Base-by-base conservation (phyloP, 345 rosid genomes). In the Bruguiera sexangula region DNA sequence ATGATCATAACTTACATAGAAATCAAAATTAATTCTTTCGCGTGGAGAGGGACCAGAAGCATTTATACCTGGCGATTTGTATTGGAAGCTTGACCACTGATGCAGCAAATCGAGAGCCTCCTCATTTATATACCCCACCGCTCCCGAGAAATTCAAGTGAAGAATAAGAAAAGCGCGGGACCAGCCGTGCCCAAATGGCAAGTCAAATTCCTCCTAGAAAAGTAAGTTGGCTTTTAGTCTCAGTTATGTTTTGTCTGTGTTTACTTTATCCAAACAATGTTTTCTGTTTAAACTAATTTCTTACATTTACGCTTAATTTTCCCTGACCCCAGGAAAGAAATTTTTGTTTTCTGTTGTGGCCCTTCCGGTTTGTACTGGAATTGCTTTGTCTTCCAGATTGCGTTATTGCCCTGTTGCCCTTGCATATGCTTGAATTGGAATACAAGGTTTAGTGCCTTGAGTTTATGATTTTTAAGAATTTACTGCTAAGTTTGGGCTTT, bases 361-460 rank as follows among this genome's bases (percentile, higher is more conserved):
- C 60, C 31, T n/a, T 62, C 71, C 64, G 54, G 30, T 30, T n/a
- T 43, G 32, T n/a, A 32, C 36, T 24, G 0, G 34, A 65, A 52
- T 82, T 78, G 84, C 89, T 85, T 85, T 83, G 70, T 52, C 87
- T 82, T 87, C 82, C 87, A 87, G 84, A 66, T 19, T 60, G 72
- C 75, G 64, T 30, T 62, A 71, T 24, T 9, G 3, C 69, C 63
- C 46, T 46, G 24, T 51, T 57, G 70, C 72, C 36, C 51, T 34
- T 71, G 4, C 56, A 66, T 8, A 82, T 76, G 77, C 87, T 81
- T 85, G 86, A 73, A 83, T 85, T 87, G 81, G 74, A 82, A 80
- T 68, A 60, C 67, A 81, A 79, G 84, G 75, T 61, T 79, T 36
- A 56, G 66, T 27, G 58, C 55, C 29, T 67, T 64, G 65, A 58